These are phyloP conservation scores for Neurospora tetrasperma DNA, from an alignment of 495 filamentous ascomycete genomes.

Conservation along the genomic window DNA sequence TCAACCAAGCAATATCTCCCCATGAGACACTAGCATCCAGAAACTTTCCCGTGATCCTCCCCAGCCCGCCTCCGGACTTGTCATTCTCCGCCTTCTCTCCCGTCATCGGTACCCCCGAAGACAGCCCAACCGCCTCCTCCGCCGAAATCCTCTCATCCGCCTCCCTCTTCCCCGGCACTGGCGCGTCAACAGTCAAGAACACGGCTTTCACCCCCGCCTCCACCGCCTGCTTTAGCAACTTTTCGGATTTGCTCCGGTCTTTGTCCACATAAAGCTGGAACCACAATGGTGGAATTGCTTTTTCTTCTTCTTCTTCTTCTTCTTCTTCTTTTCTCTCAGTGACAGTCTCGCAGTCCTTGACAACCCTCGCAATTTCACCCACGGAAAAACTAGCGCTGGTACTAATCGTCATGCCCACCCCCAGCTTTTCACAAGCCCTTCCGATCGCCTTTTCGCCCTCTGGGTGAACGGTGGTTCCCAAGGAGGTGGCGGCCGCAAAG, in stretches of 20 bases:
- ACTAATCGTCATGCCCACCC: constrained; percentile 47
- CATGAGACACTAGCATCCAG: constrained; percentile 69
- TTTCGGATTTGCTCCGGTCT: constrained; percentile 56
- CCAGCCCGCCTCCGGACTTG: constrained; percentile 58
- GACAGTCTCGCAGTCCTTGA: constrained; percentile 11
- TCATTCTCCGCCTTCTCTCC: constrained; percentile 51
- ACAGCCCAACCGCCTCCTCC: constrained; percentile 38
- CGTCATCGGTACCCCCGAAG: constrained; percentile 42
- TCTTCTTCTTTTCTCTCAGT: not conserved
- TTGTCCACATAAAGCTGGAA: constrained; percentile 80
- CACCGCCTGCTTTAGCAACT: constrained; percentile 46
- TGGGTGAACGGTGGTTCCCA: constrained; percentile 61
- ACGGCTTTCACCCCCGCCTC: constrained; percentile 53
- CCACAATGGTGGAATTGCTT: constrained; percentile 43
- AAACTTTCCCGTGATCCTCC: constrained; percentile 59
- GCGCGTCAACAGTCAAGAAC: constrained; percentile 59
- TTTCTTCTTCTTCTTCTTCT: constrained; percentile 8
- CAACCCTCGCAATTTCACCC: constrained; percentile 46
- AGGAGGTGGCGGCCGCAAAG: constrained; percentile 64
- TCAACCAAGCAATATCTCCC: constrained; percentile 51
- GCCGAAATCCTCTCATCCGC: constrained; percentile 45
- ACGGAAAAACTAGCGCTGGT: constrained; percentile 63
- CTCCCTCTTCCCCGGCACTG: constrained; percentile 53
- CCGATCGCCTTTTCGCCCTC: constrained; percentile 66
- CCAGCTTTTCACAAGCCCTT: constrained; percentile 41